These are phyloP conservation scores for Linnemannia hyalina DNA, from an alignment of 192 early-diverging fungal genomes.

Conservation along the genomic window DNA sequence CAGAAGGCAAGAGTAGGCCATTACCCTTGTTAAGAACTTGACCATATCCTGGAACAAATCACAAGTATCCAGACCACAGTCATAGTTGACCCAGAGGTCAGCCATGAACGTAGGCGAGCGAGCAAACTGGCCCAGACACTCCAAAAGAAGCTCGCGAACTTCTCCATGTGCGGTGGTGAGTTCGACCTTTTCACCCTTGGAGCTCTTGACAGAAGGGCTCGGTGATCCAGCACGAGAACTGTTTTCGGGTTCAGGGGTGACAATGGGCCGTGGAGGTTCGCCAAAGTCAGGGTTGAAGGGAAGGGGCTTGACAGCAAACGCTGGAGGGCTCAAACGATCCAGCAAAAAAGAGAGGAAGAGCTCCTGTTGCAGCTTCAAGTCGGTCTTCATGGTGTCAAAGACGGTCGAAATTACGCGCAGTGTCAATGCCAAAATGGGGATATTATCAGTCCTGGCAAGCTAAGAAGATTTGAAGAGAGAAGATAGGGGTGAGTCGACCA, in stretches of 20 bases:
- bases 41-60: slow-evolving; percentile 92
- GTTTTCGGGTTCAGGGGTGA: slow-evolving; percentile 36
- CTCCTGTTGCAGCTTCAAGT: slow-evolving; percentile 85
- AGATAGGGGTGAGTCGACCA: slow-evolving; percentile 1
- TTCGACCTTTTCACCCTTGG: slow-evolving; percentile 39
- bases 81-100: slow-evolving; percentile 96
- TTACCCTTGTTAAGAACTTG: slow-evolving; percentile 81
- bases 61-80: slow-evolving; percentile 85
- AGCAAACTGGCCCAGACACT: slow-evolving; percentile 82
- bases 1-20: background rate
- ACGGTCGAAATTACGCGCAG: slow-evolving; percentile 76
- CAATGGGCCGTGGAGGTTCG: slow-evolving; percentile 24
- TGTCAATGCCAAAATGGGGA: slow-evolving; percentile 71
- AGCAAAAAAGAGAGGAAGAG: slow-evolving; percentile 77
- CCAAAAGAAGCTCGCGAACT: slow-evolving; percentile 87
- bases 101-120: slow-evolving; percentile 82
- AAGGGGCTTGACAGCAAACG: slow-evolving; percentile 44
- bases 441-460: slow-evolving; percentile 67
- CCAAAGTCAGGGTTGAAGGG: slow-evolving; percentile 55
- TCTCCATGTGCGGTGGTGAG: slow-evolving; percentile 73
- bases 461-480: slow-evolving; percentile 21
- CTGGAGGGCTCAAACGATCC: slow-evolving; percentile 63
- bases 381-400: slow-evolving; percentile 74
- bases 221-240: slow-evolving; percentile 48
- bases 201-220: slow-evolving; percentile 40